Evolutionary conservation across 2,329 filamentous ascomycete genomes (phyloP).

Genomic region (Mycosphaerella sp.): DNA sequence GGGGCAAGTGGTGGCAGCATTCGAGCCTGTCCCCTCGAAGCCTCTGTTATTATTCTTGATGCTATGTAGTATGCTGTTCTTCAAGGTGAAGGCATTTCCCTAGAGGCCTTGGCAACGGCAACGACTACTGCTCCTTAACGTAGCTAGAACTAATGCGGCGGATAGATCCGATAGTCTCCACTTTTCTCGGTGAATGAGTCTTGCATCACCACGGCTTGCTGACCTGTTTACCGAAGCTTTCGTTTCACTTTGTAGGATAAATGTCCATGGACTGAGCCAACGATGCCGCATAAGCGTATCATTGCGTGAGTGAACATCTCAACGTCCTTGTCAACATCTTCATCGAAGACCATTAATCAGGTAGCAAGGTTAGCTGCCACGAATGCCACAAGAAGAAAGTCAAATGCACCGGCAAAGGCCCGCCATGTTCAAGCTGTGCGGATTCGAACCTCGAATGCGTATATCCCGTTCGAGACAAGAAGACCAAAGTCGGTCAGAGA

Average conservation of each 20-base stretch:
- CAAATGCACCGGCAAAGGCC: constrained; percentile 32
- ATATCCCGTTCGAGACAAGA: constrained; percentile 30
- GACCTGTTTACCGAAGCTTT: not conserved
- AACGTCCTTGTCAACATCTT: not conserved
- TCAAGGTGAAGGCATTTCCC: no score
- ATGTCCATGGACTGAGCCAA: not conserved
- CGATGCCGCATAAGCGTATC: constrained; percentile 12
- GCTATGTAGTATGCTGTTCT: no score
- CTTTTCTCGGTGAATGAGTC: no score
- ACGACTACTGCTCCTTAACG: no score
- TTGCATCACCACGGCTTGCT: no score
- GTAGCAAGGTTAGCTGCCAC: constrained; percentile 20
- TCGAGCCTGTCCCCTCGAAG: no score
- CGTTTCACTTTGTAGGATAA: not conserved
- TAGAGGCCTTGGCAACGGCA: no score
- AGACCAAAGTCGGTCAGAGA: constrained; percentile 31
- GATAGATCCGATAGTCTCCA: no score
- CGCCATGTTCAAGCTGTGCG: constrained; percentile 32
- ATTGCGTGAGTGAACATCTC: constrained; percentile 15
- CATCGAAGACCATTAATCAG: not conserved
- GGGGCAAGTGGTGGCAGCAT: no score
- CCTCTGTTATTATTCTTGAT: no score
- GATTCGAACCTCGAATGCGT: constrained; percentile 22
- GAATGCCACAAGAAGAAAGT: constrained; percentile 32
- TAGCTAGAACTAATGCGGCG: no score